phyloP scores from a whole-genome alignment of 306 rosid genomes.

The Glycine soja region DNA sequence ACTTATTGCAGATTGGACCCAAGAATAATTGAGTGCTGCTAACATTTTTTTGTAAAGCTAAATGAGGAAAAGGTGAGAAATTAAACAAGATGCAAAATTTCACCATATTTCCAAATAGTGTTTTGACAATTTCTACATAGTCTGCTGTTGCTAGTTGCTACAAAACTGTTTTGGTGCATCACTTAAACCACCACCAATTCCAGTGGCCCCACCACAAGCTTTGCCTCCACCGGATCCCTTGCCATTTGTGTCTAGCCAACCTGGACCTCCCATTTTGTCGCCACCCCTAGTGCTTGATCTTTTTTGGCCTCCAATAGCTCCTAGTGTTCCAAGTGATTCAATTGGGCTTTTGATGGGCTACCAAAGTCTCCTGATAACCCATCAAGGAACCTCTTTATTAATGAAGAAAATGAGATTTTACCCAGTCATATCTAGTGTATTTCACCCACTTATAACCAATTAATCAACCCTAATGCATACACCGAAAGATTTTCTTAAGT shows the following conservation, averaged over 20 bases:
- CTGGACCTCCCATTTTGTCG: neutral
- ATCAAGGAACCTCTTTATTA: slow-evolving; percentile 1
- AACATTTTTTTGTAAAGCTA: neutral
- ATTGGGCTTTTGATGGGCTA: neutral
- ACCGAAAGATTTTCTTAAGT: neutral
- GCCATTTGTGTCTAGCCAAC: neutral
- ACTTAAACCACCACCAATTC: slow-evolving; percentile 37
- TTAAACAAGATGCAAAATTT: neutral
- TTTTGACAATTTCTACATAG: slow-evolving; percentile 45
- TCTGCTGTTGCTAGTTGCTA: slow-evolving; percentile 59
- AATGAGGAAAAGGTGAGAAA: neutral
- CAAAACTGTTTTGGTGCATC: slow-evolving; percentile 61
- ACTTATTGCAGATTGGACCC: neutral
- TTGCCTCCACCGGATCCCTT: neutral
- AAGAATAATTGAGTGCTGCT: neutral
- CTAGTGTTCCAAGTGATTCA: too few relatives aligned
- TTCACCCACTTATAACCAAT: neutral
- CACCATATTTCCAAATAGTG: neutral
- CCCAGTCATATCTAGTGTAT: neutral
- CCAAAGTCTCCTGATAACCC: neutral
- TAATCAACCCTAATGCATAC: neutral
- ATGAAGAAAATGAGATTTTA: neutral
- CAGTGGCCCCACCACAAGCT: slow-evolving; percentile 1
- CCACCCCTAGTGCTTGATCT: too few relatives aligned
- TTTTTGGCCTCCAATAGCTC: too few relatives aligned